Evolutionary conservation across 371 early-diverging fungal genomes (phyloP).

Genomic region (Dinochytrium kinnereticum): DNA sequence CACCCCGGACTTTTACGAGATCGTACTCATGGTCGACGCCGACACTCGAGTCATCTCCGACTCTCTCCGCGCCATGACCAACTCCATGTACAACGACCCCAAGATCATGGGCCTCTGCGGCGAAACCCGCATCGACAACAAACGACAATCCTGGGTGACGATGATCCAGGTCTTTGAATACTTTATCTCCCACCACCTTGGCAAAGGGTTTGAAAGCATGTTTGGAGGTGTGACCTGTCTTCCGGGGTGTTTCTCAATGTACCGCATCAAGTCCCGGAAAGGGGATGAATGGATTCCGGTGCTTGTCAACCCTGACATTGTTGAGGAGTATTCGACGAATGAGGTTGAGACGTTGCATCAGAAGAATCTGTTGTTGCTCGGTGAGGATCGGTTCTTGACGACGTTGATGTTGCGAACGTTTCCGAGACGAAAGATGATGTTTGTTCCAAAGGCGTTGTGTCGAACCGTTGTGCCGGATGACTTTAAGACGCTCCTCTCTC

Average conservation of each 20-base stretch:
- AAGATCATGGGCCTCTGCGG: conserved; percentile 80
- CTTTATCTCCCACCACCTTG: conserved; percentile 94
- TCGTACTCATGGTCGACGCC: conserved; percentile 96
- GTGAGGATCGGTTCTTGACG: conserved; percentile 98
- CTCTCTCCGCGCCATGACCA: conserved; percentile 78
- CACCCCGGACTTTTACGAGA: conserved; percentile 82
- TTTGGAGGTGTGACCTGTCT: conserved; percentile 98
- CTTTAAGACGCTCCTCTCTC: conserved; percentile 88
- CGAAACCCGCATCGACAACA: conserved; percentile 75
- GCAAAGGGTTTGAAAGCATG: conserved; percentile 93
- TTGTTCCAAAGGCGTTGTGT: conserved; percentile 94
- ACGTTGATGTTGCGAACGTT: conserved; percentile 97
- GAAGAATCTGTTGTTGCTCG: conserved; percentile 97
- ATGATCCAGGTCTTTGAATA: conserved; percentile 90
- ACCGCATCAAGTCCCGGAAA: conserved; percentile 51
- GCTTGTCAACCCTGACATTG: conserved; percentile 88
- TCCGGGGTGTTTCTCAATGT: conserved; percentile 96
- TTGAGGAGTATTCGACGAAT: conserved; percentile 92
- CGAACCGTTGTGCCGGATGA: conserved; percentile 91
- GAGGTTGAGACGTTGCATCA: conserved; percentile 96
- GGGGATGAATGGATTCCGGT: conserved; percentile 61
- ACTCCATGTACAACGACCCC: conserved; percentile 69
- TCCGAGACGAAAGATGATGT: conserved; percentile 92
- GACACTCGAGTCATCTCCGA: conserved; percentile 84
- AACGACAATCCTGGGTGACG: conserved; percentile 61